These are phyloP conservation scores for Cupressus sempervirens DNA, from an alignment of 75 land plant genomes.

Conservation along the genomic window DNA sequence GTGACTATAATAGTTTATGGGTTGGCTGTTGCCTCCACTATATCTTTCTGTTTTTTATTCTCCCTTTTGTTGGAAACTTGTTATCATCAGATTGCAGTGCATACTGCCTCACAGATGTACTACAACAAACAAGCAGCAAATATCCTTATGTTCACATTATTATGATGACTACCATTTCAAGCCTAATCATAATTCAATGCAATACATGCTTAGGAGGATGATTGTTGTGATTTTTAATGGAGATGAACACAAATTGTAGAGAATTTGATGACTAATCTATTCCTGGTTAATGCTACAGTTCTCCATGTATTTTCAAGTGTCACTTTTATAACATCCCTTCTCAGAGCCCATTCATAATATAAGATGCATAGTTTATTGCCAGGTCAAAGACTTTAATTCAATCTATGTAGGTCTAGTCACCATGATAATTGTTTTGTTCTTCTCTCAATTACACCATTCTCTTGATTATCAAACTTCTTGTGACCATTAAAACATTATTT, in stretches of 20 bases:
- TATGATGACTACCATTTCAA: neutral
- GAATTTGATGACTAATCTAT: neutral
- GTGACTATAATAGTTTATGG: neutral
- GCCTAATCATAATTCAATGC: neutral
- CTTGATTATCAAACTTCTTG: neutral
- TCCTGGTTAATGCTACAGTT: neutral
- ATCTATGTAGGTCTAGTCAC: neutral
- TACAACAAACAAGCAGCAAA: neutral
- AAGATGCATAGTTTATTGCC: neutral
- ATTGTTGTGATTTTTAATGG: neutral
- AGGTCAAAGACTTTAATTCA: neutral
- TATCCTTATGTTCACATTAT: neutral
- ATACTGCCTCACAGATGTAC: neutral
- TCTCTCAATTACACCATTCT: neutral
- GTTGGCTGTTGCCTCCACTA: neutral
- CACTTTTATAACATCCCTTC: neutral
- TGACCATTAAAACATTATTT: neutral
- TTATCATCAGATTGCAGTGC: neutral
- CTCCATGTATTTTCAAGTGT: neutral
- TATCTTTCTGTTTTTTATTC: neutral
- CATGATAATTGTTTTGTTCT: neutral
- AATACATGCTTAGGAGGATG: neutral
- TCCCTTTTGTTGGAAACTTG: neutral
- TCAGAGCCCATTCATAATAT: neutral
- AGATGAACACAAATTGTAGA: neutral